phyloP scores from a whole-genome alignment of 495 filamentous ascomycete species.

The Penicillium subrubescens region DNA sequence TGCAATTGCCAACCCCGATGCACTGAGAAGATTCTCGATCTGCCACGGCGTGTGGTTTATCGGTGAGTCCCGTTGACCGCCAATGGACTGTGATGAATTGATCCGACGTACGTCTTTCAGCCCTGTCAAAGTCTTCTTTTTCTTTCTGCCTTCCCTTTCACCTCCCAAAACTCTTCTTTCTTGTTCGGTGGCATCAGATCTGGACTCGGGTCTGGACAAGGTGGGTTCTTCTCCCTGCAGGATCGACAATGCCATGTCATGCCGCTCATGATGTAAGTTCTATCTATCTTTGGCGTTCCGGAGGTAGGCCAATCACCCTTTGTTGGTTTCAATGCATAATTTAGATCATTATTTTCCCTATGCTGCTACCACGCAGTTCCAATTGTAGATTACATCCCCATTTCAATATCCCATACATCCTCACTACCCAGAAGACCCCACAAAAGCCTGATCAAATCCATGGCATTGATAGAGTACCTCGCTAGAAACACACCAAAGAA shows the following conservation, averaged over 20 bases:
- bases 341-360: not conserved
- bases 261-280: constrained; percentile 25
- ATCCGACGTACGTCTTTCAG: constrained; percentile 23
- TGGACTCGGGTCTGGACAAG: constrained; percentile 1
- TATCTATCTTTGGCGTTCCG: constrained; percentile 17
- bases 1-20: not conserved
- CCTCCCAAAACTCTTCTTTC: not conserved
- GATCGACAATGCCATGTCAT: constrained; percentile 16
- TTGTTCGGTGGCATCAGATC: constrained; percentile 8
- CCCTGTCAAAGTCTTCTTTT: constrained; percentile 3
- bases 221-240: constrained; percentile 4
- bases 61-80: constrained; percentile 11
- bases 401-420: not conserved
- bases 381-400: not conserved
- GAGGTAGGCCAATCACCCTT: constrained; percentile 20
- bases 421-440: not conserved
- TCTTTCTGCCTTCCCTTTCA: not conserved
- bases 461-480: constrained; percentile 6
- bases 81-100: constrained; percentile 9
- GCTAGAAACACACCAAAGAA: constrained; percentile 12
- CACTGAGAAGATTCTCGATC: constrained; percentile 1
- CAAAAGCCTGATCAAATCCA: not conserved
- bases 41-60: not conserved
- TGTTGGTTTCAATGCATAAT: constrained; percentile 6
- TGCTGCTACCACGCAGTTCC: not conserved